phyloP scores from a whole-genome alignment of 2,329 filamentous ascomycete species.

The Colletotrichum agaves region DNA sequence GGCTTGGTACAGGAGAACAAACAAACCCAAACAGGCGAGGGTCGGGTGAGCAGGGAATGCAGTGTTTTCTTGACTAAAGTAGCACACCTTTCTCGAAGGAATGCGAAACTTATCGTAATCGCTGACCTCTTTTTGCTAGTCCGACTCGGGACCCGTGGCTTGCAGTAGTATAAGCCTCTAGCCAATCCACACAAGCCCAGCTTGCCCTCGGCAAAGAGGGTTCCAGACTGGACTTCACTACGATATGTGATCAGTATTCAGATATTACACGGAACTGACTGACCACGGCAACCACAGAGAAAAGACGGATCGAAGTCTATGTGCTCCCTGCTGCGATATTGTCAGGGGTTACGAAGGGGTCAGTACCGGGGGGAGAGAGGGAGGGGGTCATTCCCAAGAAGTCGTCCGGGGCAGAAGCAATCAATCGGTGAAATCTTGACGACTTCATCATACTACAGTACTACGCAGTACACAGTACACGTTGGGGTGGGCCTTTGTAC shows the following conservation, averaged over 20 bases:
- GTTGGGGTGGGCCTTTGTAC: too few relatives aligned
- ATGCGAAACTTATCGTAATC: slow-evolving; percentile 11
- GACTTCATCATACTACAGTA: not conserved
- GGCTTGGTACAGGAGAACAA: not conserved
- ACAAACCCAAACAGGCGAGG: not conserved
- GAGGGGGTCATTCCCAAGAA: not conserved
- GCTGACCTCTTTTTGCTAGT: slow-evolving; percentile 7
- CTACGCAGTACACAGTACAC: too few relatives aligned
- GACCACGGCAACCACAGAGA: not conserved
- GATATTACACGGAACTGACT: not conserved
- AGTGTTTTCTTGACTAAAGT: not conserved
- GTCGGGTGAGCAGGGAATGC: slow-evolving; percentile 7
- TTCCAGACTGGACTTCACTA: not conserved
- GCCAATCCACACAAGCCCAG: not conserved
- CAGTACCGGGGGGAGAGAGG: not conserved
- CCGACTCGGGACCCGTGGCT: slow-evolving; percentile 1
- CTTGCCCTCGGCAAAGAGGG: not conserved
- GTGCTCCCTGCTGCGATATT: not conserved
- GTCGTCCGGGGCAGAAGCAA: not conserved
- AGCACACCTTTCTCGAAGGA: slow-evolving; percentile 23
- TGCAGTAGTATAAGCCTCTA: slow-evolving; percentile 12
- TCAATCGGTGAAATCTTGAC: slow-evolving; percentile 25
- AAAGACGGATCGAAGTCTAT: not conserved
- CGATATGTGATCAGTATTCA: not conserved
- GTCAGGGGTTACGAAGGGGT: slow-evolving; percentile 5